Conservation (phyloP, 495 filamentous ascomycete species). For the Penicillium canariense region DNA sequence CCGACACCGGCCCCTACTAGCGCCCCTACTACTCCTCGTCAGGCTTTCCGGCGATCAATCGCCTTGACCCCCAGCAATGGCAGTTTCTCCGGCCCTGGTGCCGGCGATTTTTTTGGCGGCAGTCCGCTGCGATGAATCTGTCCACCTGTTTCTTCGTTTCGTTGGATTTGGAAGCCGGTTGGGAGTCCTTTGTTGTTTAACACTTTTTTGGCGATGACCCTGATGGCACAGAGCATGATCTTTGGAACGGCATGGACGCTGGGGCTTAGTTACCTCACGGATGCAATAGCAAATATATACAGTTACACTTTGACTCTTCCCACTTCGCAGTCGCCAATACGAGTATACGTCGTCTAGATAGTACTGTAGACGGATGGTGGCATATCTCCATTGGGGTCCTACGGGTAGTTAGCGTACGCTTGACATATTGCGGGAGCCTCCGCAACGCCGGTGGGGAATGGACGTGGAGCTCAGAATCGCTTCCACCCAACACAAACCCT, state of each 20-base stretch:
- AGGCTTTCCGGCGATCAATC: conserved; percentile 46
- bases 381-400: no score
- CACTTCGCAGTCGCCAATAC: no score
- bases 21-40: conserved; percentile 43
- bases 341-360: no score
- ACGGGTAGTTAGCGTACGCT: no score
- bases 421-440: not conserved
- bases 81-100: conserved; percentile 41
- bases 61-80: conserved; percentile 48
- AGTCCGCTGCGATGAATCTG: conserved; percentile 41
- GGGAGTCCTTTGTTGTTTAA: not conserved
- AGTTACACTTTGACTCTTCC: not conserved
- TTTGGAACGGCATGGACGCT: conserved; percentile 5
- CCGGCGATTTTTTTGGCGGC: conserved; percentile 43
- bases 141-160: not conserved
- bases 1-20: conserved; percentile 24
- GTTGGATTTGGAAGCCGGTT: not conserved
- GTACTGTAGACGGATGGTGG: no score
- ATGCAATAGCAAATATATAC: conserved; percentile 6
- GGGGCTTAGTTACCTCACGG: conserved; percentile 2
- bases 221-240: conserved; percentile 1
- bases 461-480: conserved; percentile 30
- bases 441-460: conserved; percentile 31
- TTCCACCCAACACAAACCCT: conserved; percentile 2
- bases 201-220: not conserved